These are phyloP conservation scores for Zea mays DNA, from an alignment of 176 grass and related monocot species.

Conservation along the genomic window Zm-B73-REFERENCE-NAM-5.0 NC_050098.1:162270001-162270500, in stretches of 20 bases:
- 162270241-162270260: neutral
- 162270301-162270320: neutral
- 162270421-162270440: conserved; percentile 12
- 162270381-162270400: neutral
- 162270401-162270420: neutral
- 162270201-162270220: neutral
- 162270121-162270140: conserved; percentile 15
- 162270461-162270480: neutral
- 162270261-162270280: neutral
- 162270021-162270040: too few relatives aligned
- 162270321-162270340: neutral
- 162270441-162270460: neutral
- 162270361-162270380: conserved; percentile 8
- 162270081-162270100: neutral
- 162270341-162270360: neutral
- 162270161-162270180: conserved; percentile 2
- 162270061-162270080: too few relatives aligned
- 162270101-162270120: conserved; percentile 6
- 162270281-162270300: neutral
- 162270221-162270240: neutral
- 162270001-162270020: too few relatives aligned
- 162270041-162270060: too few relatives aligned
- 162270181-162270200: neutral
- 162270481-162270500: neutral
- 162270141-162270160: neutral